These are phyloP conservation scores for Ceratobasidium theobromae DNA, from an alignment of 1,284 basidiomycete species.

Conservation along the genomic window DNA sequence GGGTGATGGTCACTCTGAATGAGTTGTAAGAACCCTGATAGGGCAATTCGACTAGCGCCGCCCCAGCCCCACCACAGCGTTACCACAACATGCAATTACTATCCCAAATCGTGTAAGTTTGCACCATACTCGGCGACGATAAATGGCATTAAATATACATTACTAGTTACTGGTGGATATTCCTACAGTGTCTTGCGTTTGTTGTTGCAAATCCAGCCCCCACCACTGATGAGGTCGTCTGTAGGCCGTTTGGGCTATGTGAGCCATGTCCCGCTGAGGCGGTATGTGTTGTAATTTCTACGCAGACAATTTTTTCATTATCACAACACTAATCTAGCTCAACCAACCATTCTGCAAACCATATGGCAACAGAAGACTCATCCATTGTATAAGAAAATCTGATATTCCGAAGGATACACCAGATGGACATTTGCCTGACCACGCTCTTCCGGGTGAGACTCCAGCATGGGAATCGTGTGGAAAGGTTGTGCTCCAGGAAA, in stretches of 20 bases:
- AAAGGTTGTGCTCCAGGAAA: slow-evolving; percentile 72
- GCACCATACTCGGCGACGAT: neutral
- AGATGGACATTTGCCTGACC: slow-evolving; percentile 1
- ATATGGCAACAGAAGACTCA: slow-evolving; percentile 82
- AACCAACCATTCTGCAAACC: slow-evolving; percentile 87
- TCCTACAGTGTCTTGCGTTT: neutral
- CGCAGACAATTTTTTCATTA: slow-evolving; percentile 12
- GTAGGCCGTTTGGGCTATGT: slow-evolving; percentile 59
- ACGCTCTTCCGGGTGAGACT: slow-evolving; percentile 55
- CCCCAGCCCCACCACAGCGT: neutral
- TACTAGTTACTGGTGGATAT: neutral
- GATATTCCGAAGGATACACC: slow-evolving; percentile 21
- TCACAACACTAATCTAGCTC: slow-evolving; percentile 51
- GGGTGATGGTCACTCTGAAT: slow-evolving; percentile 12
- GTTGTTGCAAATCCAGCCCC: neutral
- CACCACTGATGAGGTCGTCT: slow-evolving; percentile 10
- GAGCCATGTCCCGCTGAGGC: slow-evolving; percentile 78
- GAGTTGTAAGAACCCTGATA: slow-evolving; percentile 19
- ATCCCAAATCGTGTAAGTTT: slow-evolving; percentile 5
- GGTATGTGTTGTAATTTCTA: slow-evolving; percentile 51
- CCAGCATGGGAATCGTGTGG: slow-evolving; percentile 90
- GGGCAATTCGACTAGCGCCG: slow-evolving; percentile 18
- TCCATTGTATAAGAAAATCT: slow-evolving; percentile 63
- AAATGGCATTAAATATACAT: neutral
- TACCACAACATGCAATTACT: slow-evolving; percentile 18